phyloP scores from a whole-genome alignment of 768 basidiomycete species.

The Coprinopsis marcescibilis region DNA sequence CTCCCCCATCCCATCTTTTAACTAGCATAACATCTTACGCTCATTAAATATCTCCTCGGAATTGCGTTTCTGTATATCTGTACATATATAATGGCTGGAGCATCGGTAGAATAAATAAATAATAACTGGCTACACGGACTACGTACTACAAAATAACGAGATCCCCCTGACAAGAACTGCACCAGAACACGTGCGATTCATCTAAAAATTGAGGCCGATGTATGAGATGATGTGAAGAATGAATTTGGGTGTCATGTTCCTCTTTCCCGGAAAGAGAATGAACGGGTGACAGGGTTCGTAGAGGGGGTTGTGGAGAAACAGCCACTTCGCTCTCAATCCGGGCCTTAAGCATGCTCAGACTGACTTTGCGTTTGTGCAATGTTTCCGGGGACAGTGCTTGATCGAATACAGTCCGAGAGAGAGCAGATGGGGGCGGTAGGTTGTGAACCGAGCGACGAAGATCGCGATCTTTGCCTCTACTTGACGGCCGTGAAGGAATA shows the following conservation, averaged over 20 bases:
- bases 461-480: slow-evolving; percentile 32
- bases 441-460: slow-evolving; percentile 31
- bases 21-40: no score
- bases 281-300: slow-evolving; percentile 52
- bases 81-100: not conserved
- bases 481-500: slow-evolving; percentile 40
- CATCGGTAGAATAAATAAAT: not conserved
- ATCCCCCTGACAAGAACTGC: slow-evolving; percentile 76
- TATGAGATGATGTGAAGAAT: slow-evolving; percentile 18
- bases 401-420: slow-evolving; percentile 60
- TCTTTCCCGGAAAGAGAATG: slow-evolving; percentile 28
- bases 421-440: slow-evolving; percentile 23
- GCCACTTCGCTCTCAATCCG: slow-evolving; percentile 80
- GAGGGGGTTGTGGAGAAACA: slow-evolving; percentile 36
- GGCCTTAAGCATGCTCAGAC: slow-evolving; percentile 85
- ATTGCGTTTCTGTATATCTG: no score
- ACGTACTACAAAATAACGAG: slow-evolving; percentile 59
- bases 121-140: not conserved
- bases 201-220: slow-evolving; percentile 75
- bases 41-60: no score
- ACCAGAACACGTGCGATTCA: slow-evolving; percentile 89
- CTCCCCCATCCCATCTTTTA: no score
- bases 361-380: slow-evolving; percentile 75
- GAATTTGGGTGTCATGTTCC: slow-evolving; percentile 16
- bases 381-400: slow-evolving; percentile 68